Base-by-base conservation (phyloP, 495 filamentous ascomycete species). In the Ascodesmis nigricans region DNA sequence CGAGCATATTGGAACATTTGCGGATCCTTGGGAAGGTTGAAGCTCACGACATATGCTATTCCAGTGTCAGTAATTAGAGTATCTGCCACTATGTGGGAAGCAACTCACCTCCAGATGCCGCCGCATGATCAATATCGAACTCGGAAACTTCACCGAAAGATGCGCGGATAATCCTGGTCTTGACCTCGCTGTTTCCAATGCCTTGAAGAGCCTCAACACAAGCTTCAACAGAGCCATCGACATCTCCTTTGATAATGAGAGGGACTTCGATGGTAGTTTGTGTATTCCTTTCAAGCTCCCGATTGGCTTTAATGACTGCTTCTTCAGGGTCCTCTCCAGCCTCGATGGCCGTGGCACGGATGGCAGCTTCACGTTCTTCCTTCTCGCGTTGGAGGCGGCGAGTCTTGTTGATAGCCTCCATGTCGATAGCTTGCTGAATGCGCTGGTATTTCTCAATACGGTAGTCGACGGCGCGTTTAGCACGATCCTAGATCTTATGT, bases 241-340 rank as follows among this genome's bases (percentile, higher is more conserved):
- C 87, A 49, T 99, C 90, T 27, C 71, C 82, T 56, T 93, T 95
- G 57, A 99, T 60, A 27, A 84, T 65, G 56, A 92, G 81, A 41
- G 70, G 67, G 34, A 91, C 60, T n/a, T 67, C 49, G 38, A 75
- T 69, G 4, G 66, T 61, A 0, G 36, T 53, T 46, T 21, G 36
- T 36, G 21, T 29, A n/a, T n/a, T n/a, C n/a, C n/a, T n/a, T 35
- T 27, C 41, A 35, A 36, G 27, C 25, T 32, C 41, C 16, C 22
- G n/a, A 13, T 4, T 13, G 33, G 11, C 6, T 32, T 42, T 9
- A 42, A 40, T 9, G 17, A 42, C 31, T 4, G 43, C 38, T 7
- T 22, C 34, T 4, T 38, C 42, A 2, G 45, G 30, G 4, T 43
- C 43, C 20, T 47, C 43, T 1, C 43, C 42, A 14, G 41, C 47